Evolutionary conservation across 2,329 filamentous ascomycete species (phyloP).

Genomic region (Diaporthe batatas): DNA sequence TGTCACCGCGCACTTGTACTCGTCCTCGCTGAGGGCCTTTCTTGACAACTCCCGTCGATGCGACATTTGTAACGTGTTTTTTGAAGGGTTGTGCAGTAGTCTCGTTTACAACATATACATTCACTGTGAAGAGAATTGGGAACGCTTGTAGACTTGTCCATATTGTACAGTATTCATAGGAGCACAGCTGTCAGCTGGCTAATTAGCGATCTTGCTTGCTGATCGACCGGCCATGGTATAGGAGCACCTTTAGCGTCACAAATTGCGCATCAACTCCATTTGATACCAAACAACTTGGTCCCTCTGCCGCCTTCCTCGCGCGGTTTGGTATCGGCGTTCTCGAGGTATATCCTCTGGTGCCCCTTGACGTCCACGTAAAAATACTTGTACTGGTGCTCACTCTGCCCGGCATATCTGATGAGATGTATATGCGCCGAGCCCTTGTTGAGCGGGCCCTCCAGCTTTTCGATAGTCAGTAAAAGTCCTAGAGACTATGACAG

Average conservation of each 20-base stretch:
- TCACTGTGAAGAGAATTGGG: background rate
- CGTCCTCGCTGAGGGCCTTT: background rate
- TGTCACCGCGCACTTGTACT: background rate
- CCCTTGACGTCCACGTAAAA: slow-evolving; percentile 85
- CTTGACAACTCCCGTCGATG: too few relatives aligned
- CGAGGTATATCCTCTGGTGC: slow-evolving; percentile 74
- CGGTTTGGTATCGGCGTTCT: slow-evolving; percentile 65
- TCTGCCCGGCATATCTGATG: slow-evolving; percentile 73
- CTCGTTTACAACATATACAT: background rate
- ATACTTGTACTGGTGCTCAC: slow-evolving; percentile 82
- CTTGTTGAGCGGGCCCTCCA: slow-evolving; percentile 80
- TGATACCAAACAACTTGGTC: slow-evolving; percentile 73
- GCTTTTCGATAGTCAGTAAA: slow-evolving; percentile 77
- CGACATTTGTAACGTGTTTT: background rate
- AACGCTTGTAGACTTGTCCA: background rate
- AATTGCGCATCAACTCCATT: slow-evolving; percentile 59
- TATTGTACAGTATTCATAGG: background rate
- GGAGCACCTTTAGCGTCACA: background rate
- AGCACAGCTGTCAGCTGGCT: too few relatives aligned
- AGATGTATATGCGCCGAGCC: slow-evolving; percentile 85
- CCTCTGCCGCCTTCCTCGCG: slow-evolving; percentile 54
- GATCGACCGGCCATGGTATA: background rate
- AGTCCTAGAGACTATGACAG: slow-evolving; percentile 79
- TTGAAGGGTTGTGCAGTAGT: background rate
- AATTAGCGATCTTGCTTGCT: too few relatives aligned